Conservation (phyloP, 2,329 filamentous ascomycete species). For the Aspergillus ochraceus region DNA sequence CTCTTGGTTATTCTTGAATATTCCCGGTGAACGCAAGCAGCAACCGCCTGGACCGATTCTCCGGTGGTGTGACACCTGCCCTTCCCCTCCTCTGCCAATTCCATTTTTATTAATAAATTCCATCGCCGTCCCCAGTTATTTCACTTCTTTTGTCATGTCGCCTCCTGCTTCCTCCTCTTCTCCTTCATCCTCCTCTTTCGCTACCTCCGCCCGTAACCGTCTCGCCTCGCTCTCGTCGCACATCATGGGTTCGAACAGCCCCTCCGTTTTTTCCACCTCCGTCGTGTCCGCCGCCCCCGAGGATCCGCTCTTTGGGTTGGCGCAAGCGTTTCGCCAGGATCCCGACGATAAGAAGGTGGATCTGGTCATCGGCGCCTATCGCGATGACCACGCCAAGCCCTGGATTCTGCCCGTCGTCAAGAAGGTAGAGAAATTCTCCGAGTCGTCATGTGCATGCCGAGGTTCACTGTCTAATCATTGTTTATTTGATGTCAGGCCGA, state of each 20-base stretch:
- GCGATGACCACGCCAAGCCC: constrained; percentile 92
- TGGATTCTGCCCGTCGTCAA: constrained; percentile 96
- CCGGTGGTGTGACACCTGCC: constrained; percentile 23
- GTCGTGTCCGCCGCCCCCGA: constrained; percentile 87
- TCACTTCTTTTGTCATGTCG: constrained; percentile 18
- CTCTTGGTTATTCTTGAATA: constrained; percentile 3
- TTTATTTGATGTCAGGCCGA: constrained; percentile 65
- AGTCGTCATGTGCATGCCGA: background rate
- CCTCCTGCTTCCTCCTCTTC: constrained; percentile 9
- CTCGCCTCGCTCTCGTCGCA: constrained; percentile 50
- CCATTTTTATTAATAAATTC: constrained; percentile 3
- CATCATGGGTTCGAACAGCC: constrained; percentile 61
- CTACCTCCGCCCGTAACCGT: constrained; percentile 27
- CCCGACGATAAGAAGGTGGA: constrained; percentile 79
- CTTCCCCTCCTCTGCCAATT: constrained; percentile 6
- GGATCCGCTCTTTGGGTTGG: constrained; percentile 91
- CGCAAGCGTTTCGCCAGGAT: constrained; percentile 84
- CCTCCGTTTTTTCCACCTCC: constrained; percentile 72
- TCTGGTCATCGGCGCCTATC: constrained; percentile 90
- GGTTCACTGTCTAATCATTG: background rate
- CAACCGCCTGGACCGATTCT: constrained; percentile 15
- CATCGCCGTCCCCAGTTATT: background rate
- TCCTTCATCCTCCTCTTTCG: constrained; percentile 12
- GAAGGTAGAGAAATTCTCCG: constrained; percentile 63
- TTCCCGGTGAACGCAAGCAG: constrained; percentile 38